Base-by-base conservation (phyloP, 1,284 basidiomycete genomes). In the Sanguinoderma infundibulare region DNA sequence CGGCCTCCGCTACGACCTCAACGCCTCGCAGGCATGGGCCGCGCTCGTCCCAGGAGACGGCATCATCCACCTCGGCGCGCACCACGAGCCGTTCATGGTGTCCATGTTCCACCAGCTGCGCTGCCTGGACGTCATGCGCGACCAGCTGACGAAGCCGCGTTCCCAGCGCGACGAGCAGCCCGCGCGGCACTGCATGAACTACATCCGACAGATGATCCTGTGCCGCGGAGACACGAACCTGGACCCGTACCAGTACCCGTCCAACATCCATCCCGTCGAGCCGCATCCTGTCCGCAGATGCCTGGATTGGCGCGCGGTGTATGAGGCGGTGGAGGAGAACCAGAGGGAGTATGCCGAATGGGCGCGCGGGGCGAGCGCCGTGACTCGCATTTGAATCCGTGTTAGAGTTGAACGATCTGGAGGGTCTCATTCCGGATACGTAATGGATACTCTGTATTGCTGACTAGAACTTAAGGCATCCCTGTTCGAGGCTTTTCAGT, bases 81-180 rank as follows among this genome's bases (percentile, higher is more conserved):
- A 57, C 20, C 63, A 44, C 57, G 57, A 65, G 58, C 62, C 69
- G 15, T 66, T 65, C 64, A 60, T 61, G 40, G 59, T 66, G 12
- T 65, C 67, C 2, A 65, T 69, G 65, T 57, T 69, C 52, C 68
- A 69, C 65, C 66, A 68, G 34, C 62, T 70, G 22, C 67, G 67
- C 57, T 70, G 69, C 58, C 67, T 70, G 20, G 64, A 68, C 63
- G 53, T 68, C 60, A 53, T 68, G 53, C 67, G 67, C 52, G 62
- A 64, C 30, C 62, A 64, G 60, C 64, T 68, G 40, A 55, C 62
- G 47, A 61, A 61, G 40, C 57, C 67, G 14, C 67, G 47, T 47
- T 40, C 40, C 2, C 54, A 56, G 38, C 60, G 62, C 50, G 26
- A 52, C 28, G 62, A 64, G 49, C 64, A 62, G 51, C 66, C 63